Evolutionary conservation across 139 green algal species (phyloP).

Genomic region (Haematococcus lacustris): DNA sequence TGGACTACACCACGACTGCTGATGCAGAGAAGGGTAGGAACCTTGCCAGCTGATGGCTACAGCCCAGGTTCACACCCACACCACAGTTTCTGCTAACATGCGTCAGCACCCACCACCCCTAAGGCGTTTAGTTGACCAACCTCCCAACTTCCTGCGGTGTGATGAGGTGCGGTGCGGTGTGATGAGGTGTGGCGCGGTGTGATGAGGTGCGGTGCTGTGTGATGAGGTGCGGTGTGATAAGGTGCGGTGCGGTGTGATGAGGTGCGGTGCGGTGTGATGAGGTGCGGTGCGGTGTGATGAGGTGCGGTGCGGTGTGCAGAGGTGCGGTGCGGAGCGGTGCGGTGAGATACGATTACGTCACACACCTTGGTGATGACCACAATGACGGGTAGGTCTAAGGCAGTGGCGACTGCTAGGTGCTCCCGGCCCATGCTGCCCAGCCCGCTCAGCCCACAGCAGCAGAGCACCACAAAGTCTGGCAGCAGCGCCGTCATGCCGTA

Average conservation of each 20-base stretch:
- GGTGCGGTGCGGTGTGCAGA: neutral
- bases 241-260: neutral
- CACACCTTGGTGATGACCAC: conserved; percentile 69
- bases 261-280: neutral
- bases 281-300: neutral
- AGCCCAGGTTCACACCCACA: too few species aligned
- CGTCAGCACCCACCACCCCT: too few species aligned
- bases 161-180: neutral
- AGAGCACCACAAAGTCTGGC: conserved; percentile 73
- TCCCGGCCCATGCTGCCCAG: conserved; percentile 41
- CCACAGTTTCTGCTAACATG: too few species aligned
- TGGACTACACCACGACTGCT: too few species aligned
- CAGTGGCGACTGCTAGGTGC: conserved; percentile 70
- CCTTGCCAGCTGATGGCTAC: too few species aligned
- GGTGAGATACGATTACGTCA: neutral
- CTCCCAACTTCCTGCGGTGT: too few species aligned
- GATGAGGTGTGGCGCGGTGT: neutral
- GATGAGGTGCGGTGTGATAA: neutral
- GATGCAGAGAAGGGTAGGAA: too few species aligned
- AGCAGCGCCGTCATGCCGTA: conserved; percentile 56
- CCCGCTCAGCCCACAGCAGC: conserved; percentile 21
- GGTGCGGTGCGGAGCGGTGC: neutral
- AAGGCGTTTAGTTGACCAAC: too few species aligned
- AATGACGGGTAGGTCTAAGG: conserved; percentile 63
- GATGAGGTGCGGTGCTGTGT: neutral